Evolutionary conservation across 2,329 filamentous ascomycete species (phyloP).

Genomic region (Talaromyces marneffei): DNA sequence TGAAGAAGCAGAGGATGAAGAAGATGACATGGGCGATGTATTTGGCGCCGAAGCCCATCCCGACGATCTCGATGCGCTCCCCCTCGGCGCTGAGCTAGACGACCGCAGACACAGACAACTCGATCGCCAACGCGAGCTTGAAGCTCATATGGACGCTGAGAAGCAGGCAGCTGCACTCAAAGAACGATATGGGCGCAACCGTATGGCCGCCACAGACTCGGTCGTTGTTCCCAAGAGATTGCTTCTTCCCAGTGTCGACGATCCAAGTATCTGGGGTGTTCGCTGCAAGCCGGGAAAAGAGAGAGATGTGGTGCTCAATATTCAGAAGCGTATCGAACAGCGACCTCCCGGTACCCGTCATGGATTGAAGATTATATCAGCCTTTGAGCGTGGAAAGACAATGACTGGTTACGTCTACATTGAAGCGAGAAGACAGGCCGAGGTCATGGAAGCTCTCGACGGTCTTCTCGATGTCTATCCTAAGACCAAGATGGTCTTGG

Average conservation of each 20-base stretch:
- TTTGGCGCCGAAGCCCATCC: slow-evolving; percentile 83
- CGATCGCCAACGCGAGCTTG: slow-evolving; percentile 82
- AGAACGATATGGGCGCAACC: slow-evolving; percentile 79
- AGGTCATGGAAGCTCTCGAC: slow-evolving; percentile 76
- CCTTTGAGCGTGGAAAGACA: slow-evolving; percentile 79
- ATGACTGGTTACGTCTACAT: slow-evolving; percentile 97
- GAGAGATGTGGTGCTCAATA: slow-evolving; percentile 77
- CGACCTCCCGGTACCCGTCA: slow-evolving; percentile 65
- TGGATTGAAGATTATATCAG: slow-evolving; percentile 76
- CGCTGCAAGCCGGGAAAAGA: slow-evolving; percentile 94
- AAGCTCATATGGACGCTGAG: slow-evolving; percentile 84
- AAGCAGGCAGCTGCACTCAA: slow-evolving; percentile 82
- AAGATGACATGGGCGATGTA: slow-evolving; percentile 75
- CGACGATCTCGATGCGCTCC: slow-evolving; percentile 74
- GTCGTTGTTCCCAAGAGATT: slow-evolving; percentile 77
- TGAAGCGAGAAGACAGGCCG: slow-evolving; percentile 79
- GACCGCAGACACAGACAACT: slow-evolving; percentile 91
- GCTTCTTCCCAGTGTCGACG: slow-evolving; percentile 84
- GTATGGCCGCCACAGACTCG: slow-evolving; percentile 61
- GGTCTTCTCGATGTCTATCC: slow-evolving; percentile 86
- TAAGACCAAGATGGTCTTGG: slow-evolving; percentile 75
- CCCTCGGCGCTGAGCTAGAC: slow-evolving; percentile 71
- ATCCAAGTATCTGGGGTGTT: slow-evolving; percentile 93
- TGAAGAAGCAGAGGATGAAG: slow-evolving; percentile 82
- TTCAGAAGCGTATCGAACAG: slow-evolving; percentile 86